These are phyloP conservation scores for Letharia columbiana DNA, from an alignment of 495 filamentous ascomycete species.

Conservation along the genomic window DNA sequence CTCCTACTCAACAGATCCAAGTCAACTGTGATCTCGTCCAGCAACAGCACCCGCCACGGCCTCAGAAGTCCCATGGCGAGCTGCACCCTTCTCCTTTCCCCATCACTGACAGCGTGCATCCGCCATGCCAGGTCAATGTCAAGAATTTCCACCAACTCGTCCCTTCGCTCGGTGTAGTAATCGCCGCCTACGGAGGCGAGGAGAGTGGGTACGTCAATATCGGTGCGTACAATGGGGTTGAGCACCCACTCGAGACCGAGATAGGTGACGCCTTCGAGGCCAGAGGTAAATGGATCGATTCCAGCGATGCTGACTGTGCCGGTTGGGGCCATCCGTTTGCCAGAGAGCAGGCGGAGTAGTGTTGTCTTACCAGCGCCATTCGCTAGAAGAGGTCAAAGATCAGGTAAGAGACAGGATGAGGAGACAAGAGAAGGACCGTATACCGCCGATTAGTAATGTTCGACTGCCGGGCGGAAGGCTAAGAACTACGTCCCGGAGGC, in stretches of 20 bases:
- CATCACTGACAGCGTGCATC: constrained; percentile 90
- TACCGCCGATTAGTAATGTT: constrained; percentile 87
- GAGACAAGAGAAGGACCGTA: constrained; percentile 12
- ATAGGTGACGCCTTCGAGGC: constrained; percentile 89
- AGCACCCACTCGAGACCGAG: constrained; percentile 97
- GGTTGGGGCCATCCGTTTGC: constrained; percentile 80
- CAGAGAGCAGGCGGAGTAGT: constrained; percentile 79
- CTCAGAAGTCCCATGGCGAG: constrained; percentile 89
- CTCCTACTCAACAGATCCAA: constrained; percentile 75
- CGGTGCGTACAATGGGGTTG: constrained; percentile 91
- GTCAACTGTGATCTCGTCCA: constrained; percentile 98
- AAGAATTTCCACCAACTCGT: constrained; percentile 78
- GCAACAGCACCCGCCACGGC: constrained; percentile 83
- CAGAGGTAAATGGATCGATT: constrained; percentile 82
- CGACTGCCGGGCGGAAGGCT: constrained; percentile 72
- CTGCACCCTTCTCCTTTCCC: constrained; percentile 85
- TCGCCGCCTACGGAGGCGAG: constrained; percentile 81
- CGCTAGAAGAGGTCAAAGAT: constrained; percentile 38
- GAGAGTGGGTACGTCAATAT: constrained; percentile 84
- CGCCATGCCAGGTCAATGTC: constrained; percentile 89
- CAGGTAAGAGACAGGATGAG: constrained; percentile 8
- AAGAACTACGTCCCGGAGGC: constrained; percentile 62
- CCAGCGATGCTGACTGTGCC: constrained; percentile 64
- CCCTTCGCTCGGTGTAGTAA: constrained; percentile 66
- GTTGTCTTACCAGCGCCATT: constrained; percentile 98